Conservation (phyloP, 768 basidiomycete genomes). For the Naganishia kalamii region DNA sequence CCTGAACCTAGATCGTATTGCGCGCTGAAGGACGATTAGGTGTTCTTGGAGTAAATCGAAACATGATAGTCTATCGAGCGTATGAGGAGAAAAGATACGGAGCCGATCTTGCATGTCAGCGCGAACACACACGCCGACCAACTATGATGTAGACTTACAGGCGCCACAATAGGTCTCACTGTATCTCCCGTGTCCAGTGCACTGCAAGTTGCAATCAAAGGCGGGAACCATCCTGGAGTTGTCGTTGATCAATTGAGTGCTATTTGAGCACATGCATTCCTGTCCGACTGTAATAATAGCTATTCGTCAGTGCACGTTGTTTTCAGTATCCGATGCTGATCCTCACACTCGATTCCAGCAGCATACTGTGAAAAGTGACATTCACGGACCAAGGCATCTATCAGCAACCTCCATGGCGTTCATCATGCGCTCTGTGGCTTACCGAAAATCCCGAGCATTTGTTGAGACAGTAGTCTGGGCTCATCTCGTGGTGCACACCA, state of each 20-base stretch:
- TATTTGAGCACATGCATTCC: not conserved
- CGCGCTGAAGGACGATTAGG: too few species aligned
- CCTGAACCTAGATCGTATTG: too few species aligned
- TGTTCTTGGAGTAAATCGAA: too few species aligned
- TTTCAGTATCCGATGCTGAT: not conserved
- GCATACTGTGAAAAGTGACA: not conserved
- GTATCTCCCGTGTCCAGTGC: not conserved
- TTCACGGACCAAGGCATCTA: not conserved
- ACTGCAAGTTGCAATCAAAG: not conserved
- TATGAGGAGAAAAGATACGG: too few species aligned
- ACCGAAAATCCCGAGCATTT: not conserved
- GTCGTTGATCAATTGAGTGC: not conserved
- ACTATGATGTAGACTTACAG: too few species aligned
- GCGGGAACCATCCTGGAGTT: not conserved
- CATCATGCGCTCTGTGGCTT: too few species aligned
- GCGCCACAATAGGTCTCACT: conserved; percentile 4
- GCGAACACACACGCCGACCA: too few species aligned
- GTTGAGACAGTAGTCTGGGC: not conserved
- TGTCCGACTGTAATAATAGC: not conserved
- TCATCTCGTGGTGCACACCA: not conserved
- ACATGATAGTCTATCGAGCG: too few species aligned
- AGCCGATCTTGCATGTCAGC: too few species aligned
- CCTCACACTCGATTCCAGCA: conserved; percentile 2
- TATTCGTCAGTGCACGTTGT: too few species aligned
- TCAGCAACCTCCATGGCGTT: not conserved